Evolutionary conservation across 139 green algal genomes (phyloP).

Genomic region (Desmodesmus armatus): DNA sequence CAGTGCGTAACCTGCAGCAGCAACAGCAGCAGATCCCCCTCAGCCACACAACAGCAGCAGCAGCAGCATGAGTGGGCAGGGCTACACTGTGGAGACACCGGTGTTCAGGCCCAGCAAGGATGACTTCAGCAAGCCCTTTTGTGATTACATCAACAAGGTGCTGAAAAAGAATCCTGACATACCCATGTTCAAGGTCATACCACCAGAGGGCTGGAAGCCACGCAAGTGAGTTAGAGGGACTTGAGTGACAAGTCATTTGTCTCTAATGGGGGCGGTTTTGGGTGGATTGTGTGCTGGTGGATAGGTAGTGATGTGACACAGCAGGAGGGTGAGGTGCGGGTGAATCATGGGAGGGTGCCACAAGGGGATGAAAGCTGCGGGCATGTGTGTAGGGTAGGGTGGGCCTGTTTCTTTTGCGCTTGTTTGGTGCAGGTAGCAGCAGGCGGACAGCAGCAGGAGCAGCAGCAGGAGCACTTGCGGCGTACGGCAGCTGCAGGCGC

Average conservation of each 20-base stretch:
- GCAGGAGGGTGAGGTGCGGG: too few species aligned
- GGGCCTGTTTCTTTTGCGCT: too few species aligned
- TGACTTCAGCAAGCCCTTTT: conserved; percentile 70
- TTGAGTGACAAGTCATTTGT: too few species aligned
- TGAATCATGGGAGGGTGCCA: too few species aligned
- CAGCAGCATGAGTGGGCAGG: conserved; percentile 23
- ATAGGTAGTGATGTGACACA: too few species aligned
- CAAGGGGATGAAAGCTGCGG: too few species aligned
- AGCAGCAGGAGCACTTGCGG: background rate
- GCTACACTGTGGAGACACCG: conserved; percentile 22
- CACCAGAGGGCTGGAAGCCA: conserved; percentile 67
- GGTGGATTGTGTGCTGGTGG: too few species aligned
- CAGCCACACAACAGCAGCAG: conserved; percentile 1
- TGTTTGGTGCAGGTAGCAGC: background rate
- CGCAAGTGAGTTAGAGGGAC: conserved; percentile 32
- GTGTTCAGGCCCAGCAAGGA: conserved; percentile 60
- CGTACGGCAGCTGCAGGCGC: background rate
- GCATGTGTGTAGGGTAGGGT: too few species aligned
- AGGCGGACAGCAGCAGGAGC: background rate
- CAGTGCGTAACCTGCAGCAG: background rate
- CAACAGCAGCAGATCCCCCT: background rate
- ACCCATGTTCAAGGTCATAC: conserved; percentile 79
- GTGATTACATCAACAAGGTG: conserved; percentile 62
- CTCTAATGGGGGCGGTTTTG: too few species aligned
- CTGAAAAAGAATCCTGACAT: conserved; percentile 67